phyloP scores from a whole-genome alignment of 2,329 filamentous ascomycete species.

The Fusarium buharicum region DNA sequence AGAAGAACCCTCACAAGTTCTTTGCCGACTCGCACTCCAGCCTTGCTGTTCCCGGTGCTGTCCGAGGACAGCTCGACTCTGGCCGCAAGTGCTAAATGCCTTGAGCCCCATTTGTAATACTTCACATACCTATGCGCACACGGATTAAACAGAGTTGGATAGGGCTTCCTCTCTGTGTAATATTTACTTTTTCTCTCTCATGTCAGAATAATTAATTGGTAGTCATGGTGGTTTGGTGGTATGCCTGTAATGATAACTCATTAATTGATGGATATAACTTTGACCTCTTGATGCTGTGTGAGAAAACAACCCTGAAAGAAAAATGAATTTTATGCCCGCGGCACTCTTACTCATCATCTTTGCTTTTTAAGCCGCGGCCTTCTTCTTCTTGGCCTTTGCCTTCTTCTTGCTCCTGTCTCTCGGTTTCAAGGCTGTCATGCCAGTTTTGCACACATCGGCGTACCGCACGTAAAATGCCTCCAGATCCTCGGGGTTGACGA shows the following conservation, averaged over 20 bases:
- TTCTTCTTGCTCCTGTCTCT: constrained; percentile 89
- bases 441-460: constrained; percentile 88
- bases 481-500: constrained; percentile 79
- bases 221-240: constrained; percentile 13
- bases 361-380: constrained; percentile 46
- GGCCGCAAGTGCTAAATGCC: constrained; percentile 28
- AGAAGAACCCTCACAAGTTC: constrained; percentile 61
- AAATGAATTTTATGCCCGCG: constrained; percentile 16
- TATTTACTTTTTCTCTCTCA: constrained; percentile 5
- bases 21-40: constrained; percentile 65
- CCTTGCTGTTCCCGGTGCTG: constrained; percentile 60
- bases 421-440: constrained; percentile 92
- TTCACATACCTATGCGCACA: neutral
- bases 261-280: constrained; percentile 27
- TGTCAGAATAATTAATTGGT: constrained; percentile 11
- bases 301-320: neutral
- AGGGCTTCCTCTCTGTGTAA: neutral
- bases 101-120: neutral
- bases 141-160: neutral
- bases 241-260: constrained; percentile 29
- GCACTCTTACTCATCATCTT: no score
- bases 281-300: neutral
- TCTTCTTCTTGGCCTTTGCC: constrained; percentile 80
- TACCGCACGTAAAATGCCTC: constrained; percentile 86
- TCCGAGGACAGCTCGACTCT: constrained; percentile 59